Base-by-base conservation (phyloP, 805 yeast species). In the Saccharomycopsis sp. region DNA sequence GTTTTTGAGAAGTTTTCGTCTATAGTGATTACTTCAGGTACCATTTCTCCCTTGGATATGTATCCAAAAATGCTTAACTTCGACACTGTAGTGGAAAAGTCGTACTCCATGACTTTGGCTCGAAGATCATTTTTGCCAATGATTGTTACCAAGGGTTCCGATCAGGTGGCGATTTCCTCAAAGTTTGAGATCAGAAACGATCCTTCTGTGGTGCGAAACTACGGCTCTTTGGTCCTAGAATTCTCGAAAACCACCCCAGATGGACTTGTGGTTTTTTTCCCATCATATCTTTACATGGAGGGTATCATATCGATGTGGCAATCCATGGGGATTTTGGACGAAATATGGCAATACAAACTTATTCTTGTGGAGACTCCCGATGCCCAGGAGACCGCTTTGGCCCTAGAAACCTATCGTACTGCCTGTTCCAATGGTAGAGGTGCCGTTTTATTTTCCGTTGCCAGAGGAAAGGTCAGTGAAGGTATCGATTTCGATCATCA, bases 401-500 rank as follows among this genome's bases (percentile, higher is more conserved):
- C 99, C 0, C 74, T 94, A 64, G 99, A 94, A 63, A 94, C 98
- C 0, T 94, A 91, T 70, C 77, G 99, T 66, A 88, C 91, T 34
- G 99, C 99, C 0, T 94, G 99, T 67, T 85, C 92, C 1, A 94
- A 94, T 71, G 99, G 99, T 2, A 78, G 99, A 63, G 99, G 99
- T 2, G 99, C 99, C 0, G 92, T 95, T 1, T 78, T 94, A 66
- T 78, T 94, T 47, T 90, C 97, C 40, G 99, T 94, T 60, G 99
- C 99, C 14, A 91, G 99, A 79, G 99, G 99, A 7, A 94, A 94
- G 68, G 99, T 94, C 1, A 88, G 96, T 0, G 99, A 94, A 72
- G 99, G 99, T 61, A 94, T 94, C 64, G 99, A 94, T 90, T 94
- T 94, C 74, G 98, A 94, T 69, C 97, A 94, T 70, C 99, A 94